Evolutionary conservation across 2,329 filamentous ascomycete genomes (phyloP).

Genomic region (Colletotrichum plurivorum): DNA sequence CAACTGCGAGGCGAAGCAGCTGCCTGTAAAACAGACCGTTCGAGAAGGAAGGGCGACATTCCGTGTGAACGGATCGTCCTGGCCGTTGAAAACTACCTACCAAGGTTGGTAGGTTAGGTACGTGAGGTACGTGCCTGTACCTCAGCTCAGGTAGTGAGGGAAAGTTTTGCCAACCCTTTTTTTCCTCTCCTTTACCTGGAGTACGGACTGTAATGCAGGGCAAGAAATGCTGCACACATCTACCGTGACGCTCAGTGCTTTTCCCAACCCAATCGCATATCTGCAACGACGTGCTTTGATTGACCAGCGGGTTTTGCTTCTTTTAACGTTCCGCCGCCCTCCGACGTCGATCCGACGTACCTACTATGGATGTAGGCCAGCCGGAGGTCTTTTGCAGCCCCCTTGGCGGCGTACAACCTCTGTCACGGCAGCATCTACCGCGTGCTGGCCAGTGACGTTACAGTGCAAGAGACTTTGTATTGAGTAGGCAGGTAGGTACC

Average conservation of each 20-base stretch:
- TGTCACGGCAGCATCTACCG: slow-evolving; percentile 6
- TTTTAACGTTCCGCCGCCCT: slow-evolving; percentile 1
- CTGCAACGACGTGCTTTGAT: slow-evolving; percentile 24
- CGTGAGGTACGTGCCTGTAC: too few species aligned
- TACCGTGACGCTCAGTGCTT: slow-evolving; percentile 5
- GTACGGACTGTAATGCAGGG: too few species aligned
- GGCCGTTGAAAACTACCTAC: too few species aligned
- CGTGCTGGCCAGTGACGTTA: slow-evolving; percentile 12
- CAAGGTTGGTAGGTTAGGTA: too few species aligned
- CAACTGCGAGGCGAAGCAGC: not conserved
- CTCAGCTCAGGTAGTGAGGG: too few species aligned
- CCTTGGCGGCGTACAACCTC: not conserved
- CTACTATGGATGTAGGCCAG: not conserved
- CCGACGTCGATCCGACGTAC: slow-evolving; percentile 25
- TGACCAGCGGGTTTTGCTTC: slow-evolving; percentile 16
- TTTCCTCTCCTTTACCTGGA: too few species aligned
- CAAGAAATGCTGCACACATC: not conserved
- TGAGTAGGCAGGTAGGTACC: too few species aligned
- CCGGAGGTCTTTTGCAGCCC: too few species aligned
- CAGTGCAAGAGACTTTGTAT: slow-evolving; percentile 1
- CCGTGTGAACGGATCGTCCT: too few species aligned
- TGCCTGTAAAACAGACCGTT: too few species aligned
- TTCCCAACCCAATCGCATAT: slow-evolving; percentile 1
- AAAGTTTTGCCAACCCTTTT: too few species aligned
- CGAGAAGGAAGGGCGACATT: too few species aligned